Evolutionary conservation across 176 grass and related monocot genomes (phyloP), one percentile per base, ranked within the genome.

Genomic region (Guadua angustifolia): DNA sequence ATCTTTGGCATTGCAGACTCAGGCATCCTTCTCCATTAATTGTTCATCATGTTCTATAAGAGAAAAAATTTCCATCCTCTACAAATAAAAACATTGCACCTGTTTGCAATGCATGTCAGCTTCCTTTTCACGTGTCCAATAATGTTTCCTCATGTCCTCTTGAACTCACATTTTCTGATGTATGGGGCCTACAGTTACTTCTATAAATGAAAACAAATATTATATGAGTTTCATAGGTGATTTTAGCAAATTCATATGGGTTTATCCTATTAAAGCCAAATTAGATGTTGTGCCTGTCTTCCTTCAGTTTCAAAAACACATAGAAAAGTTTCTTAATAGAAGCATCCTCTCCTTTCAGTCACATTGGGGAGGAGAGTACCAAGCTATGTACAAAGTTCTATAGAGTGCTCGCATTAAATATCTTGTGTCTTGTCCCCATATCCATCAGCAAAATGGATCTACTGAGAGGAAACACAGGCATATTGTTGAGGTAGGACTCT

Each of bases 351-450:
- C 0, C 3, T 3, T 22, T 2, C 55, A 57, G 0, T 57, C 21
- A 1, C 21, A 57, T 4, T 14, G 14, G 14, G 19, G 55, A 9
- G 7, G 21, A 2, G 21, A 57, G 0, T 57, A 57, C 1, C 18
- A 57, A 4, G 0, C 21, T 1, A 0, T 57, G 0, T 2, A 57
- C 2, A 57, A 22, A 0, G 2, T 57, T 0, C 0, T 22, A 0
- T 0, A 57, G 3, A 0, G 22, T 3, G 2, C 0, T 3, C 7
- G 19, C 0, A 9, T 57, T 2, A 8, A 29, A 29, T 29, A 29
- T 1, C 29, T 29, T 29, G 29, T 29, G 0, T 29, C 1, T 29
- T 29, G 0, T 29, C 29, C 29, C 1, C 29, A 29, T 1, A 29
- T 1, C 1, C 29, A 29, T 29, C 1, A 29, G 1, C 1, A 29